Evolutionary conservation across 352 stramenopile species (phyloP), one percentile per base, ranked within the genome.

Genomic region (Sclerospora graminicola): DNA sequence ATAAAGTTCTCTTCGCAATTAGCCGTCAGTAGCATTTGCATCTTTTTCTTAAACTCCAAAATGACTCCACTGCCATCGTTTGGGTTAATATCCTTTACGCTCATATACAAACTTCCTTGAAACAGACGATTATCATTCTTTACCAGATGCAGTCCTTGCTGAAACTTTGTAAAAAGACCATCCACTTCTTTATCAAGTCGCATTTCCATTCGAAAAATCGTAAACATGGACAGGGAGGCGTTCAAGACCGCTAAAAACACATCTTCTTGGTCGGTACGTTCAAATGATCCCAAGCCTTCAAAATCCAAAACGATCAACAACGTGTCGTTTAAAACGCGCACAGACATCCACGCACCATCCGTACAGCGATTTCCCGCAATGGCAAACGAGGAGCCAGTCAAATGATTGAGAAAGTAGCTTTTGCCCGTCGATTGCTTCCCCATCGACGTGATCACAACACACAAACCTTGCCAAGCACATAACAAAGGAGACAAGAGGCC

Each of bases 361-460:
- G 70, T 84, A 39, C 73, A 83, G 9, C 70, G 63, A 8, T 64
- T 63, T 11, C 70, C 73, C 41, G 73, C 53, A 37, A 82, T 86
- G 2, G 73, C 72, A 58, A 85, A 88, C 16, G 75, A 88, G 1
- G 65, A 82, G 11, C 76, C 72, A 0, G 69, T 85, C 45, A 88
- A 41, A 35, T 86, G 76, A 18, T 89, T 89, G 1, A 89, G 38
- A 18, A 84, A 87, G 35, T 87, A 89, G 35, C 72, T 85, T 29
- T 89, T 86, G 2, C 76, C 76, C 1, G 76, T 89, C 1, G 76
- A 89, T 32, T 89, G 76, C 21, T 84, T 82, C 4, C 69, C 69
- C 69, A 82, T 82, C 0, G 63, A 82, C 14, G 69, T 76, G 27
- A 82, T 54, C 19, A 78, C 69, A 5, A 78, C 42, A 33, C 69